Base-by-base conservation (phyloP, 208 protist species). In the Leishmania major region DNA sequence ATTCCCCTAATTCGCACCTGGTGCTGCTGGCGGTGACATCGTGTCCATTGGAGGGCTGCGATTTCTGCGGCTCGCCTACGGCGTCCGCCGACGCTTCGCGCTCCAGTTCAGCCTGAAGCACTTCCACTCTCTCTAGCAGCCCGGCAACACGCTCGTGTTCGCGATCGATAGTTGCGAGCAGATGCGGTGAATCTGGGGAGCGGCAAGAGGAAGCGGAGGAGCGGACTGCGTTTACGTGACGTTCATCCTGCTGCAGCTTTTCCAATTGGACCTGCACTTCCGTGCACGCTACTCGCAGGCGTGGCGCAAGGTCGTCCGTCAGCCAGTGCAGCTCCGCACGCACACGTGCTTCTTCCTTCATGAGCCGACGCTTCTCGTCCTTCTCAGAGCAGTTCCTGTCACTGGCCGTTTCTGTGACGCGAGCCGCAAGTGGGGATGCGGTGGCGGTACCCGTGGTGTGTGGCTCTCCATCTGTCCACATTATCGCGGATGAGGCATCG, bases 281-380 rank as follows among this genome's bases (percentile, higher is more conserved):
- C 25, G 72, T 57, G 31, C 51, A 60, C n/a, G 49, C 72, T 45
- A 15, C 72, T 47, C 70, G 75, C 28, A 76, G 70, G 0, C 55
- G 43, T 40, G 82, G 70, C 35, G 75, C 17, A 55, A 85, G 60
- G 28, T 60, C 60, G 13, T 43, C n/a, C 28, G 31, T 17, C 47
- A 85, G 64, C 82, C 82, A 85, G 22, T 47, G 43, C 25, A 81
- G 28, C 53, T 85, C 82, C 8, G 81, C 79, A 25, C 80, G 69
- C 51, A 82, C 83, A 28, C 84, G 67, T 3, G 69, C 45, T 37
- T 78, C 79, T 45, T 84, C 75, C 28, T 70, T 2, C 15, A 78
- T 13, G 28, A 90, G 55, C 15, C 57, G 55, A n/a, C 19, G 19
- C 8, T 25, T 40, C 59, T 85, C 82, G 28, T 70, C 53, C 25